Evolutionary conservation across 495 filamentous ascomycete species (phyloP).

Genomic region (Cudoniella acicularis): DNA sequence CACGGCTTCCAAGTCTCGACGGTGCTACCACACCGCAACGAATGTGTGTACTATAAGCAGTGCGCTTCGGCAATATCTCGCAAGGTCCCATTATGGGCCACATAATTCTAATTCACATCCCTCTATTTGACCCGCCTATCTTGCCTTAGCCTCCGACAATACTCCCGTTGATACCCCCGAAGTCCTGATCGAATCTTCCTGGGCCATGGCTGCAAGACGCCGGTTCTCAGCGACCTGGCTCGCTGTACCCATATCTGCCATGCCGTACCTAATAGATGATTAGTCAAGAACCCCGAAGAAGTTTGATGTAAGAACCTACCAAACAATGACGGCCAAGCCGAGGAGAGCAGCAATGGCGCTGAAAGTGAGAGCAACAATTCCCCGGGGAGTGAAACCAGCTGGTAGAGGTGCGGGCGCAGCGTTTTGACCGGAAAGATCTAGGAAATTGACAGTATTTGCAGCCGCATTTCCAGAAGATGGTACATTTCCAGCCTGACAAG

Average conservation of each 20-base stretch:
- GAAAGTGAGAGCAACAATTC: constrained; percentile 71
- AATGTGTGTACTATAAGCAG: not conserved
- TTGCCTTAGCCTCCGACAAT: not conserved
- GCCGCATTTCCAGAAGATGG: constrained; percentile 70
- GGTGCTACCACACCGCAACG: too few species aligned
- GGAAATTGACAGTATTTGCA: constrained; percentile 57
- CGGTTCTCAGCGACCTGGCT: constrained; percentile 13
- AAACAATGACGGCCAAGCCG: constrained; percentile 64
- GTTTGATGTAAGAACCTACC: constrained; percentile 54
- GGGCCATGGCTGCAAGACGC: constrained; percentile 11
- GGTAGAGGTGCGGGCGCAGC: constrained; percentile 53
- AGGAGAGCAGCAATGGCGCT: constrained; percentile 66
- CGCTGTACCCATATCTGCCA: constrained; percentile 25
- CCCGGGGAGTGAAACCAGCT: constrained; percentile 65
- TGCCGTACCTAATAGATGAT: constrained; percentile 16
- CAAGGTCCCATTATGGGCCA: too few species aligned
- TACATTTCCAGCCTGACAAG: constrained; percentile 49
- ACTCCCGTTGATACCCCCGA: too few species aligned
- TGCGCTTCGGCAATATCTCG: not conserved
- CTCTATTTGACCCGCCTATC: not conserved
- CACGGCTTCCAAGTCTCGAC: too few species aligned
- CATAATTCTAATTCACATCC: too few species aligned
- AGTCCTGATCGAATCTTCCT: not conserved
- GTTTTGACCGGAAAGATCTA: constrained; percentile 64
- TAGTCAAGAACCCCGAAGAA: not conserved